Percentiles rank a stretch among this genome's conserved stretches.
phyloP scores from a whole-genome alignment of 2,329 filamentous ascomycete genomes.

The Sarocladium brachiariae region DNA sequence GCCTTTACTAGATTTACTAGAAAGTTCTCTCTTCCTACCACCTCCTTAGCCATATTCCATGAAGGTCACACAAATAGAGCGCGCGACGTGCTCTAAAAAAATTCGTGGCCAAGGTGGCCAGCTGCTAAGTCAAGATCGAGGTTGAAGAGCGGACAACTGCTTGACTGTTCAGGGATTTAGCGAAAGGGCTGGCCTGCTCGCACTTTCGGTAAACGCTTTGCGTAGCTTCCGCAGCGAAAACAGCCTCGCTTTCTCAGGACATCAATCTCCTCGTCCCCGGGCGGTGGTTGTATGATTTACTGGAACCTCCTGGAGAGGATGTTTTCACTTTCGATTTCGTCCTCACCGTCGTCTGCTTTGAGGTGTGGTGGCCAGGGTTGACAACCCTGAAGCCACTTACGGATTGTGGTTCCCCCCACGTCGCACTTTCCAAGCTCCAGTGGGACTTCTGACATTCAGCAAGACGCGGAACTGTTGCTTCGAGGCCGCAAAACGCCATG shows the following conservation, averaged over 20 bases:
- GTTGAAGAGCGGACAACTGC: no score
- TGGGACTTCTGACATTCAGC: conserved; percentile 13
- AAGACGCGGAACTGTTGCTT: background rate
- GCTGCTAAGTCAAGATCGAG: no score
- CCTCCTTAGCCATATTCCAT: no score
- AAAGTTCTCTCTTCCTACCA: background rate
- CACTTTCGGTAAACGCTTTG: conserved; percentile 84
- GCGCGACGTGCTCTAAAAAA: no score
- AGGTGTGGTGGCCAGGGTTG: no score
- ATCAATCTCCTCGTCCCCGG: conserved; percentile 62
- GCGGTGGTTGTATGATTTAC: conserved; percentile 55
- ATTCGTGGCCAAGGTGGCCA: no score
- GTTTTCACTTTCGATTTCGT: conserved; percentile 45
- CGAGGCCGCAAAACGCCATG: conserved; percentile 19
- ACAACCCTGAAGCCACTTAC: background rate
- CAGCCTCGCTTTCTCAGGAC: conserved; percentile 55
- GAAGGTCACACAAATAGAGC: no score
- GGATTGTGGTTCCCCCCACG: conserved; percentile 17
- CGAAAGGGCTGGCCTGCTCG: conserved; percentile 85
- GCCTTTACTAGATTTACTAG: background rate
- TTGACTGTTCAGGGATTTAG: no score
- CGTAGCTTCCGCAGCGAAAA: conserved; percentile 77
- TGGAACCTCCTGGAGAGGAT: conserved; percentile 32
- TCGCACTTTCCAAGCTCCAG: conserved; percentile 19
- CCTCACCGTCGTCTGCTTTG: conserved; percentile 49